A percentile compares a stretch with the other conserved stretches of the same genome.
phyloP scores from a whole-genome alignment of 768 basidiomycete species.

The Russula brevipes region DNA sequence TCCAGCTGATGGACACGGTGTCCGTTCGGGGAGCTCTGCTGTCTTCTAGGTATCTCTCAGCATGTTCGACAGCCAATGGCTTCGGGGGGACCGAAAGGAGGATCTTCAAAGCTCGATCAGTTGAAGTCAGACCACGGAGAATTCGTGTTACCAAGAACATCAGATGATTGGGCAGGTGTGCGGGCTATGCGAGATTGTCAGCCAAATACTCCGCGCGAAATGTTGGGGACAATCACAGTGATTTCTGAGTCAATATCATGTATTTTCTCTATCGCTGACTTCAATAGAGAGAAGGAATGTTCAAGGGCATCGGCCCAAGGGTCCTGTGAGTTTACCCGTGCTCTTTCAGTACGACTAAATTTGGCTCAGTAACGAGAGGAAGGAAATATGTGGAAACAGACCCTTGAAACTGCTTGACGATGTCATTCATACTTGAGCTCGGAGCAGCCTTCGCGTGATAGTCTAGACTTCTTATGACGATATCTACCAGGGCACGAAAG shows the following conservation, averaged over 20 bases:
- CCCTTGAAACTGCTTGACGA: conserved; percentile 54
- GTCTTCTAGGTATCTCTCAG: conserved; percentile 48
- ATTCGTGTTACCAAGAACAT: conserved; percentile 53
- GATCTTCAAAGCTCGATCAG: conserved; percentile 37
- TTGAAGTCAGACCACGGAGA: background rate
- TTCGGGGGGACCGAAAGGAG: conserved; percentile 52
- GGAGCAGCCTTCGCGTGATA: conserved; percentile 51
- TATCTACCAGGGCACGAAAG: conserved; percentile 48
- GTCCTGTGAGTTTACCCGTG: conserved; percentile 62
- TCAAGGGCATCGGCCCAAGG: conserved; percentile 55
- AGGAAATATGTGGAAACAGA: conserved; percentile 33
- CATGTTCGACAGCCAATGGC: conserved; percentile 44
- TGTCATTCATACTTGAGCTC: conserved; percentile 49
- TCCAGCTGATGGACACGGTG: conserved; percentile 57
- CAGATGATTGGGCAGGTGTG: conserved; percentile 52
- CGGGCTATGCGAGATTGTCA: conserved; percentile 10
- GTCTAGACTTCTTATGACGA: conserved; percentile 56
- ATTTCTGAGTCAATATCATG: conserved; percentile 64
- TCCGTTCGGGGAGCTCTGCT: conserved; percentile 40
- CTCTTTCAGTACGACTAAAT: conserved; percentile 57
- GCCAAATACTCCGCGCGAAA: background rate
- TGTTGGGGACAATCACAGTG: conserved; percentile 38
- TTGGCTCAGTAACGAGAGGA: conserved; percentile 14
- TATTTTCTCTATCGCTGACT: conserved; percentile 42
- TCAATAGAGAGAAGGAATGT: conserved; percentile 48